These are phyloP conservation scores for Polygonum aviculare DNA, from an alignment of 148 eudicot genomes.

Conservation along the genomic window DNA sequence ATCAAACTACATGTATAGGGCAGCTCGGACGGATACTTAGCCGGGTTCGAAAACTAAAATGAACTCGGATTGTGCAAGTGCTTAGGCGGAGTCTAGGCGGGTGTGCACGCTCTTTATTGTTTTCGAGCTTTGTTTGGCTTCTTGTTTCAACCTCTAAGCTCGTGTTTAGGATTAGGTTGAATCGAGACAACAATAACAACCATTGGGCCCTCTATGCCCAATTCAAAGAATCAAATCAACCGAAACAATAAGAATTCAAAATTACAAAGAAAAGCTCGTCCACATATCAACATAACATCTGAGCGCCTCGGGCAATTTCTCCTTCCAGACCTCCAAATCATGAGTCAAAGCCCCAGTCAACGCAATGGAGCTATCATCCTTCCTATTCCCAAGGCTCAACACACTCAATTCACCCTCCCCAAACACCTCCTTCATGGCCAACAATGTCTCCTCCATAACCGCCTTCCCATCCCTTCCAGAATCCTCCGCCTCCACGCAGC, in stretches of 20 bases:
- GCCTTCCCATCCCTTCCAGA: conserved; percentile 48
- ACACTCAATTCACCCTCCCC: conserved; percentile 34
- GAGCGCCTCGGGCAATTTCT: conserved; percentile 43
- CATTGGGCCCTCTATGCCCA: too few species aligned
- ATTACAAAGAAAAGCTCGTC: conserved; percentile 12
- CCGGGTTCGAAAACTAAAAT: too few species aligned
- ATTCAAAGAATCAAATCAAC: too few species aligned
- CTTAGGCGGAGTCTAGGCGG: too few species aligned
- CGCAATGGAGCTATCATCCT: conserved; percentile 75
- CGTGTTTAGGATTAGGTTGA: too few species aligned
- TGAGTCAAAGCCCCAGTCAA: conserved; percentile 52
- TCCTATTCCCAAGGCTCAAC: conserved; percentile 48
- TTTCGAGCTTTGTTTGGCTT: too few species aligned
- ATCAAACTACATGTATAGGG: too few species aligned
- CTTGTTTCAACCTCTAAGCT: too few species aligned
- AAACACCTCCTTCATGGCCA: conserved; percentile 66
- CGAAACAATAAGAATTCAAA: background rate
- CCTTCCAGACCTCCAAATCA: conserved; percentile 43
- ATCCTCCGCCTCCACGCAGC: conserved; percentile 86
- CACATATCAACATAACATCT: conserved; percentile 64
- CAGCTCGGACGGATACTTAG: too few species aligned
- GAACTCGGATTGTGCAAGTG: too few species aligned
- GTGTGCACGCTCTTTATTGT: too few species aligned
- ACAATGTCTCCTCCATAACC: conserved; percentile 62
- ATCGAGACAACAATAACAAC: too few species aligned